Evolutionary conservation across 306 rosid species (phyloP), one percentile per base, ranked within the genome.

Genomic region (Gillenia trifoliata): DNA sequence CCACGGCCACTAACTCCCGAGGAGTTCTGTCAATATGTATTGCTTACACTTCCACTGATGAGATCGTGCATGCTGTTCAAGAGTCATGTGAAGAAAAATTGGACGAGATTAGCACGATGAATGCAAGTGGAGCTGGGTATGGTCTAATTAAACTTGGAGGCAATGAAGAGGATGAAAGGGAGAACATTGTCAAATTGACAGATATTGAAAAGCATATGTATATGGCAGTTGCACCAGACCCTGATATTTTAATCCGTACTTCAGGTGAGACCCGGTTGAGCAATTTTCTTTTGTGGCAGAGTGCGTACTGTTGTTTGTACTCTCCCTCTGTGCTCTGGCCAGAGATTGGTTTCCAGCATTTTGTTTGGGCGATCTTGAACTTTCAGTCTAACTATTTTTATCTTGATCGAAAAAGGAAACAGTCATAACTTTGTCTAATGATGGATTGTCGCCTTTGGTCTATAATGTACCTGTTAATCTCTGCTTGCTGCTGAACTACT

Each of bases 271-370:
- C 77, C 11, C 79, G 84, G 16, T 41, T 80, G 68, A 85, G 89
- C 79, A 85, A 85, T 78, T 85, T 82, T 72, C 89, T 82, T 68
- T 69, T 85, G 60, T 82, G 85, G 89, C 89, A 85, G 78, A 82
- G 74, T 65, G 70, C 77, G 36, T 56, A 15, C 55, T 70, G 81
- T 69, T 78, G 57, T 74, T 64, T 81, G 66, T 85, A 81, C 77
- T 81, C 85, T 22, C 79, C 85, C 1, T 64, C 79, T 5, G 75
- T 68, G 49, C 78, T 78, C 19, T 85, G 85, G 88, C 85, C 83
- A 4, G 88, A 85, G 70, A 81, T 81, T 78, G 85, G 83, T 20
- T 72, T 84, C n/a, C 33, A 77, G 77, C 83, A 81, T 75, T 78
- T 84, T 23, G 11, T 81, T 73, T 84, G 76, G 83, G 81, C 76